A percentile compares a stretch with the other conserved stretches of the same genome.
Evolutionary conservation across 257 asterid species (phyloP).

Genomic region (Asclepias syriaca): DNA sequence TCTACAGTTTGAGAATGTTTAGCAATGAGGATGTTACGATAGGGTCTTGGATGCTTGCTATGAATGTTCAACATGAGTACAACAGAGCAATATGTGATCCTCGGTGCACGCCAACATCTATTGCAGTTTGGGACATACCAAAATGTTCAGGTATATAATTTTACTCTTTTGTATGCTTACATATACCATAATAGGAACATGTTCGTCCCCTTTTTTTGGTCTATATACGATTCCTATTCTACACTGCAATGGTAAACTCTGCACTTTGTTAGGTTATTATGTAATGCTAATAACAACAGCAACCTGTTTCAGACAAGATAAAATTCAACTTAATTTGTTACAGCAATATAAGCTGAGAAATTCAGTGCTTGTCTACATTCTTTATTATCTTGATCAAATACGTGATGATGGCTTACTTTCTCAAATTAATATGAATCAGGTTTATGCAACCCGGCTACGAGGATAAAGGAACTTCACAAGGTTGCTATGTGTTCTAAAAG

Average conservation of each 20-base stretch:
- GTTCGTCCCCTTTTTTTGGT: not conserved
- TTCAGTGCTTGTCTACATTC: not conserved
- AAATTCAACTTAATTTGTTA: not conserved
- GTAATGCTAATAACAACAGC: not conserved
- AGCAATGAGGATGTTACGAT: constrained; percentile 25
- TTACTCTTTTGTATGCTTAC: not conserved
- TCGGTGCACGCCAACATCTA: constrained; percentile 27
- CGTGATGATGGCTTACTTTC: not conserved
- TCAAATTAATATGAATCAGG: not conserved
- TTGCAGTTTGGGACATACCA: constrained; percentile 28
- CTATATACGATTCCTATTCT: not conserved
- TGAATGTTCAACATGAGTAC: constrained; percentile 24
- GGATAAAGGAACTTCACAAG: constrained; percentile 20
- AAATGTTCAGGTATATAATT: constrained; percentile 23
- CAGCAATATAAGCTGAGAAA: not conserved
- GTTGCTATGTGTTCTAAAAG: constrained; percentile 17
- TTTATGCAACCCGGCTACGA: constrained; percentile 17
- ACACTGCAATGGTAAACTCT: not conserved
- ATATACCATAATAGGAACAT: not conserved
- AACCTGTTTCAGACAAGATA: not conserved
- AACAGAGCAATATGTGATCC: constrained; percentile 27
- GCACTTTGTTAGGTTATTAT: not conserved
- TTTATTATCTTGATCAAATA: not conserved
- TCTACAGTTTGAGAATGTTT: constrained; percentile 21
- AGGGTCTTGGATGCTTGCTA: constrained; percentile 28